phyloP scores from a whole-genome alignment of 2,329 filamentous ascomycete species.

The Celoporthe dispersa region DNA sequence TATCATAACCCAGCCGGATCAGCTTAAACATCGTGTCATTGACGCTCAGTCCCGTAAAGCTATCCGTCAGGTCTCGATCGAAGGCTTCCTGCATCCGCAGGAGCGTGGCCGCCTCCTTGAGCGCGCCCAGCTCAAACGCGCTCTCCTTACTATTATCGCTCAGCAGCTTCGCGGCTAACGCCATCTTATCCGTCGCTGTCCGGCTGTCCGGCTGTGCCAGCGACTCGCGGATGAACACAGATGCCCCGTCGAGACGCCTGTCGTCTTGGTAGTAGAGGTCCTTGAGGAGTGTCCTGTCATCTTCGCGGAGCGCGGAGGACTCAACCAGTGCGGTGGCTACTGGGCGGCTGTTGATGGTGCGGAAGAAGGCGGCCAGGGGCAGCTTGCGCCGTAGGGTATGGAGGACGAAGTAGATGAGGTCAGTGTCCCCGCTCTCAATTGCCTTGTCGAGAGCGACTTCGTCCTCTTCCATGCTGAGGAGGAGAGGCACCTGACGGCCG shows the following conservation, averaged over 20 bases:
- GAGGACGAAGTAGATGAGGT: conserved; percentile 88
- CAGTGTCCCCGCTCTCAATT: conserved; percentile 92
- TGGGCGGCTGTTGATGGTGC: conserved; percentile 83
- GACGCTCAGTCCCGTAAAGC: conserved; percentile 80
- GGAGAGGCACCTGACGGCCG: conserved; percentile 91
- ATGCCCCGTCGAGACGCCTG: conserved; percentile 82
- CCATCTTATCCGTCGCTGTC: conserved; percentile 81
- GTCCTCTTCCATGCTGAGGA: conserved; percentile 95
- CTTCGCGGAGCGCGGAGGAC: conserved; percentile 70
- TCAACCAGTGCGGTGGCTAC: conserved; percentile 90
- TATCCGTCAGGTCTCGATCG: conserved; percentile 74
- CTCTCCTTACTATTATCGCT: conserved; percentile 79
- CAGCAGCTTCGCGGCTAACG: conserved; percentile 82
- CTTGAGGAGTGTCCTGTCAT: conserved; percentile 82
- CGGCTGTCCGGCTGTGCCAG: conserved; percentile 72
- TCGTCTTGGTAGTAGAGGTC: conserved; percentile 98
- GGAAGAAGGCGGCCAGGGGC: conserved; percentile 89
- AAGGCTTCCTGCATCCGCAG: conserved; percentile 85
- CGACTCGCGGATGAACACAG: conserved; percentile 84
- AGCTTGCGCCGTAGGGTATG: conserved; percentile 88
- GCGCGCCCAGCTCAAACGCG: conserved; percentile 70
- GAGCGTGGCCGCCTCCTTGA: conserved; percentile 81
- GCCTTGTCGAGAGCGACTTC: conserved; percentile 95
- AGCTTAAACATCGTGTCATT: conserved; percentile 94
- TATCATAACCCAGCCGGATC: conserved; percentile 78